Base-by-base conservation (phyloP, 2,329 filamentous ascomycete genomes). In the Chaetothyriales sp. region DNA sequence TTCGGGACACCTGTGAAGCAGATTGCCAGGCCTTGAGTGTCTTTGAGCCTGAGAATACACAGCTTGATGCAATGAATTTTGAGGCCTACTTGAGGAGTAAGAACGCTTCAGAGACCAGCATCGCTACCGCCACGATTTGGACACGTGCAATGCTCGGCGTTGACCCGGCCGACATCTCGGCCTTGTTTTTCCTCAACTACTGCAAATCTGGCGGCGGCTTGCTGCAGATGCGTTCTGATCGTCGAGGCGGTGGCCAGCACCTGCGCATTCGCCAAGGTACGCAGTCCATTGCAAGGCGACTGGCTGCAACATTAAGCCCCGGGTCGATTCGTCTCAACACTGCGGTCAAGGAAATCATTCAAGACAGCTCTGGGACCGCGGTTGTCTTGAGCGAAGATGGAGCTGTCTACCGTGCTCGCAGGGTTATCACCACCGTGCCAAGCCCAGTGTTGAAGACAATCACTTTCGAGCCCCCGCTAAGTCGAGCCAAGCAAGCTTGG, bases 161-260 rank as follows among this genome's bases (percentile, higher is more conserved):
- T 1, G 73, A 78, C 33, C 69, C 76, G 0, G 53, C 51, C 1
- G 74, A 79, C 10, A 59, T 78, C 4, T 73, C 70, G 5, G 76
- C 77, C 0, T 60, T 76, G 1, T 80, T 66, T 59, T 78, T 81
- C 57, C 65, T 81, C 19, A 68, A 77, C 58, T 79, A 81, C 64
- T 75, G 73, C 67, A 73, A 72, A 56, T 70, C 68, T 9, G 74
- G 74, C 2, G 71, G 71, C 4, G 77, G 78, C 0, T 64, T 80
- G 2, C 53, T 75, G 52, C 65, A 70, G 45, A 76, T 80, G 70
- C 67, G 74, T 0, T 77, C 75, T 1, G 77, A 80, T 57, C 60
- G 66, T 19, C 73, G 75, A 51, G 58, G 70, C 44, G 78, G 77
- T 4, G 78, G 72, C 0, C 75, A 80, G 56, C 70, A 77, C 57